phyloP scores from a whole-genome alignment of 805 yeast species.

The Isabelozyma pseudorhagii region DNA sequence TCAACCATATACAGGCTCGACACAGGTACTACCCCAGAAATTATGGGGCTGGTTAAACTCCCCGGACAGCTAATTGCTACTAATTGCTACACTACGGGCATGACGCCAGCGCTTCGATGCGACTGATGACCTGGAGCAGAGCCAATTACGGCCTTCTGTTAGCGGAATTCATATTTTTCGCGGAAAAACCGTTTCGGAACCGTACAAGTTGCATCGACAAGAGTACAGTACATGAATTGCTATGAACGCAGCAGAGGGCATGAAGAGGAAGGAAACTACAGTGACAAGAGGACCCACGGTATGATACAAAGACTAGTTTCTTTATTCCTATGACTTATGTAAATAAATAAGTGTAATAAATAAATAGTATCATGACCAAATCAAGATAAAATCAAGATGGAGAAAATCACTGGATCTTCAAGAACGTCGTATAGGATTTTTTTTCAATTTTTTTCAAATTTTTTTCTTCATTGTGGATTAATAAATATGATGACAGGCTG shows the following conservation, averaged over 20 bases:
- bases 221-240: not conserved
- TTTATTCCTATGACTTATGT: not conserved
- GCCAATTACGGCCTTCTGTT: not conserved
- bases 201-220: not conserved
- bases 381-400: not conserved
- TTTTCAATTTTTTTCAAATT: not conserved
- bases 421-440: not conserved
- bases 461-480: not conserved
- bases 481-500: not conserved
- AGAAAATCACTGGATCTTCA: not conserved
- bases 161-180: not conserved
- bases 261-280: not conserved
- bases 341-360: not conserved
- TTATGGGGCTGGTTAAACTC: no score
- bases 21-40: no score
- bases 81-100: not conserved
- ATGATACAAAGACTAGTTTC: not conserved
- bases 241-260: not conserved
- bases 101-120: not conserved
- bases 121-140: not conserved
- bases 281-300: not conserved
- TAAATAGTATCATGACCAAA: not conserved
- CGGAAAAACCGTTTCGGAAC: not conserved
- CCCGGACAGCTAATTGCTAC: no score
- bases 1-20: no score